phyloP scores from a whole-genome alignment of 805 yeast genomes.

The Cyberlindnera meyerae region DNA sequence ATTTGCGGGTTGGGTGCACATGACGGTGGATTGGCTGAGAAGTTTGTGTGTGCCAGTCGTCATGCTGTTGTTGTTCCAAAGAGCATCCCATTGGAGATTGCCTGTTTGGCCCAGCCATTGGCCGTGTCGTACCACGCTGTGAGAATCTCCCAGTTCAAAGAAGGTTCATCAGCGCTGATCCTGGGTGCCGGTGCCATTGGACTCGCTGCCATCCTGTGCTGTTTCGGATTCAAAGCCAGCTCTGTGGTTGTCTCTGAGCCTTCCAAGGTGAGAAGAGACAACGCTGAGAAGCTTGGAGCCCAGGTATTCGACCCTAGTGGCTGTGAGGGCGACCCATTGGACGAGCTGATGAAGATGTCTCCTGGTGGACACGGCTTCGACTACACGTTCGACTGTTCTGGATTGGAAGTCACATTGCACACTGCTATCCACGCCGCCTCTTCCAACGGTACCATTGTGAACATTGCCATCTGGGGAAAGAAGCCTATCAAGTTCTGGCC shows the following conservation, averaged over 20 bases:
- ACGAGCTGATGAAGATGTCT: conserved; percentile 33
- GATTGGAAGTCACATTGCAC: conserved; percentile 47
- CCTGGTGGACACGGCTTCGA: conserved; percentile 43
- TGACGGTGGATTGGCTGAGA: conserved; percentile 53
- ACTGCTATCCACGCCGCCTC: conserved; percentile 46
- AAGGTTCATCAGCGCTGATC: conserved; percentile 44
- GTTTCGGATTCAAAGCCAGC: conserved; percentile 41
- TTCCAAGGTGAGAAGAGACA: conserved; percentile 42
- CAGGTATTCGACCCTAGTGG: conserved; percentile 45
- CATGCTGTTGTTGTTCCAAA: conserved; percentile 40
- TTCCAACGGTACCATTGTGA: conserved; percentile 54
- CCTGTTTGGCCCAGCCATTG: conserved; percentile 55
- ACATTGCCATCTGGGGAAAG: conserved; percentile 63
- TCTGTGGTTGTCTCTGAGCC: conserved; percentile 48
- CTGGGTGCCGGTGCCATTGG: conserved; percentile 57
- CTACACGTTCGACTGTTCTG: conserved; percentile 50
- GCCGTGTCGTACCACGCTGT: conserved; percentile 61
- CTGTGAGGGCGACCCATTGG: conserved; percentile 32
- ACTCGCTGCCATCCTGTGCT: conserved; percentile 43
- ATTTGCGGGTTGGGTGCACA: conserved; percentile 52
- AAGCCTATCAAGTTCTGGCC: conserved; percentile 45
- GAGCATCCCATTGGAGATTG: conserved; percentile 36
- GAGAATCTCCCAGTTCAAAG: conserved; percentile 32
- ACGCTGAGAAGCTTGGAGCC: conserved; percentile 45
- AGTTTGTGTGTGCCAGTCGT: conserved; percentile 36